Percentiles rank a stretch among this genome's conserved stretches.
phyloP scores from a whole-genome alignment of 2,329 filamentous ascomycete genomes.

The Sporothrix curviconia region DNA sequence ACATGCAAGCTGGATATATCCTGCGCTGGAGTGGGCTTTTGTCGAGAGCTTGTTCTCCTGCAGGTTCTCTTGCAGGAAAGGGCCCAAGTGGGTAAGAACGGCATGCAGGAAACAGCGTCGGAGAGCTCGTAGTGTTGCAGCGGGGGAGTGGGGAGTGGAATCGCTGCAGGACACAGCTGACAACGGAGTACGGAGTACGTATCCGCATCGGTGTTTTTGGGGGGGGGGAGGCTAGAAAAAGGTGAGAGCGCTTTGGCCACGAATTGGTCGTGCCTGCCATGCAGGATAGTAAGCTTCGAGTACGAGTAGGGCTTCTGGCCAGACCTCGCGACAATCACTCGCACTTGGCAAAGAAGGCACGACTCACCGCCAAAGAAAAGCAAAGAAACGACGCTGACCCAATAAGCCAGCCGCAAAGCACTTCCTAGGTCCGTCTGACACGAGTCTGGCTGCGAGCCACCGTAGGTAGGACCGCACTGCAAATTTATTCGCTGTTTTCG shows the following conservation, averaged over 20 bases:
- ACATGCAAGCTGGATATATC: background rate
- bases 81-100: background rate
- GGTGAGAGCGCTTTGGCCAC: no score
- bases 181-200: background rate
- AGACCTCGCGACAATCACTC: background rate
- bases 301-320: no score
- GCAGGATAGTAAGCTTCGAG: no score
- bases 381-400: background rate
- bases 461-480: background rate
- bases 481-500: conserved; percentile 2
- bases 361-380: background rate
- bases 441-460: no score
- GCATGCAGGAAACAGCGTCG: conserved; percentile 1
- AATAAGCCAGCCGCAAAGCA: background rate
- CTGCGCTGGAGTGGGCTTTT: background rate
- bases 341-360: background rate
- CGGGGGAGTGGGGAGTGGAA: background rate
- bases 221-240: no score
- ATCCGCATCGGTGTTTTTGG: no score
- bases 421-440: background rate
- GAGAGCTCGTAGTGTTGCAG: background rate
- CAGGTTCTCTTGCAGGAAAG: background rate
- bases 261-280: background rate
- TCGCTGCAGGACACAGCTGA: background rate
- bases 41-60: no score